Percentiles rank a stretch among this genome's conserved stretches.
Evolutionary conservation across 2,329 filamentous ascomycete genomes (phyloP).

Genomic region (Trichophyton rubrum): DNA sequence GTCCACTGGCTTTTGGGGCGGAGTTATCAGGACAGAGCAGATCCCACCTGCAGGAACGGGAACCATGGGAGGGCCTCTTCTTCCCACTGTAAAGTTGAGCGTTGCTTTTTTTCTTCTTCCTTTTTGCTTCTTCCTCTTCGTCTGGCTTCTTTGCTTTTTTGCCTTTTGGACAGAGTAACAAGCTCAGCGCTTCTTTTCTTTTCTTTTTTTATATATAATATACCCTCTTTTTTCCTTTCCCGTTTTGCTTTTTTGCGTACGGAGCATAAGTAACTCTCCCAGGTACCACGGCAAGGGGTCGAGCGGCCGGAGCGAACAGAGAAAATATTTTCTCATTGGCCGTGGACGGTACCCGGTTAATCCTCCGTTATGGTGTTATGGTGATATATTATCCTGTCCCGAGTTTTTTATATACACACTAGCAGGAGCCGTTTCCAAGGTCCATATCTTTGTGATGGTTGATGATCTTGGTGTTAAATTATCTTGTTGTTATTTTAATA

Average conservation of each 20-base stretch:
- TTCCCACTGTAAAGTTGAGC: neutral
- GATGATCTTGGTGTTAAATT: too few relatives aligned
- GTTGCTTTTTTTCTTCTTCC: neutral
- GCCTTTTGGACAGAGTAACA: neutral
- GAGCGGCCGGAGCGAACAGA: neutral
- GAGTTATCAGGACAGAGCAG: neutral
- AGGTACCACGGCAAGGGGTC: neutral
- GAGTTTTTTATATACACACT: neutral
- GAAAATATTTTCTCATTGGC: neutral
- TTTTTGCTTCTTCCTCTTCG: neutral
- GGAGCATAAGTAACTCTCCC: neutral
- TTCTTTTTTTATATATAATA: too few relatives aligned
- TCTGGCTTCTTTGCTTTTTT: neutral
- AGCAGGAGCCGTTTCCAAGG: neutral
- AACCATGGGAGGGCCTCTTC: neutral
- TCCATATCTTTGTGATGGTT: neutral
- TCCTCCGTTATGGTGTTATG: neutral
- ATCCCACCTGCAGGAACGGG: constrained; percentile 4
- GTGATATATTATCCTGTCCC: neutral
- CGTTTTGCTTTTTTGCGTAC: neutral
- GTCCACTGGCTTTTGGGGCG: constrained; percentile 1
- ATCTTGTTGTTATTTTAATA: constrained; percentile 1
- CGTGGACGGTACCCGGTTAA: neutral
- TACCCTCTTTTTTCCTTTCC: neutral
- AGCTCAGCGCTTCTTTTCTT: neutral